Percentiles rank a stretch among this genome's conserved stretches.
These are phyloP conservation scores for Mycena venus DNA, from an alignment of 768 basidiomycete species.

Conservation along the genomic window DNA sequence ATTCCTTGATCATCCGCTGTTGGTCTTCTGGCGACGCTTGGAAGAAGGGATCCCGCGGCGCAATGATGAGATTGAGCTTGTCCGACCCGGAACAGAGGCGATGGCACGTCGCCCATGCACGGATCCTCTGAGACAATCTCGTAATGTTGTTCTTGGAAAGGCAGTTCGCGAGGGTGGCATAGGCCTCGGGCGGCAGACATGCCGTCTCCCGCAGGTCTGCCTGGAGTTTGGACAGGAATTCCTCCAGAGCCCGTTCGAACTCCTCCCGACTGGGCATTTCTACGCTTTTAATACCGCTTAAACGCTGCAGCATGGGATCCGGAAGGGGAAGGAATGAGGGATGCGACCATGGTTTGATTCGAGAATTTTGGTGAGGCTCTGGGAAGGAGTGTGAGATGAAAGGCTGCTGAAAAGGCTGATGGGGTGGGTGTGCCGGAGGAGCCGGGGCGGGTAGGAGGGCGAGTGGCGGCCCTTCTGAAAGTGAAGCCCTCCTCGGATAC, in stretches of 20 bases:
- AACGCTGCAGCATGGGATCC: constrained; percentile 64
- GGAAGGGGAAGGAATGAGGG: constrained; percentile 73
- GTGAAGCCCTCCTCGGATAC: constrained; percentile 13
- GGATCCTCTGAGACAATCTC: constrained; percentile 52
- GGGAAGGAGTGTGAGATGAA: constrained; percentile 61
- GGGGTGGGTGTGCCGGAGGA: constrained; percentile 30
- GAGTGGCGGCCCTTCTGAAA: constrained; percentile 37
- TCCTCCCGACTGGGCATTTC: constrained; percentile 71
- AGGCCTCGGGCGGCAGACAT: constrained; percentile 66
- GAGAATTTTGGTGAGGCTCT: constrained; percentile 54
- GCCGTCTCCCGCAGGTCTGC: constrained; percentile 72
- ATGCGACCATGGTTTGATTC: constrained; percentile 71
- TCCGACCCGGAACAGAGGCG: constrained; percentile 73
- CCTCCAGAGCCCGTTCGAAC: constrained; percentile 64
- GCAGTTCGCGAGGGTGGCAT: constrained; percentile 63
- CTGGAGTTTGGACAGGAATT: constrained; percentile 66
- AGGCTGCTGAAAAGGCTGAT: constrained; percentile 43
- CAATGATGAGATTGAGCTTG: constrained; percentile 67
- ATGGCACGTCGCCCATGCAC: constrained; percentile 70
- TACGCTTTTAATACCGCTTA: constrained; percentile 64
- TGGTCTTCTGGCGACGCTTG: constrained; percentile 62
- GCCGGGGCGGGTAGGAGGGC: constrained; percentile 40
- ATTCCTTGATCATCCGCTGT: constrained; percentile 63
- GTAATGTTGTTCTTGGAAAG: constrained; percentile 58
- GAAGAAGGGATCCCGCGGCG: constrained; percentile 73